A percentile compares a stretch with the other conserved stretches of the same genome.
Evolutionary conservation across 192 early-diverging fungal genomes (phyloP).

Genomic region (Backusella tuberculispora): DNA sequence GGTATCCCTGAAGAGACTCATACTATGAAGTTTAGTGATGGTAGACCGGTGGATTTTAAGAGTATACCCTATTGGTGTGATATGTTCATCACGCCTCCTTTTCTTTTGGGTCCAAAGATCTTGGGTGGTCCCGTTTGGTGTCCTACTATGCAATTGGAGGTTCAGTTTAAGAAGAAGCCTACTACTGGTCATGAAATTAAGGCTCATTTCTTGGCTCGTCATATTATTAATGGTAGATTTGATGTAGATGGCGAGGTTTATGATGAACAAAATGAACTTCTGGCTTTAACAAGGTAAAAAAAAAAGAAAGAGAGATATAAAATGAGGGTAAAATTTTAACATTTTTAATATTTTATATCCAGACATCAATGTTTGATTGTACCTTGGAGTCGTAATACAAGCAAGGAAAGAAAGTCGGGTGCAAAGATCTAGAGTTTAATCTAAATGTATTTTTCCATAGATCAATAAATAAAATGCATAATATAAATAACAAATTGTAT

Average conservation of each 20-base stretch:
- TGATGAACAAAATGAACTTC: slow-evolving; percentile 30
- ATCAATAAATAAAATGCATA: too few relatives aligned
- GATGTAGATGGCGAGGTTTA: slow-evolving; percentile 42
- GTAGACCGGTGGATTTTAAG: slow-evolving; percentile 27
- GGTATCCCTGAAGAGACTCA: slow-evolving; percentile 30
- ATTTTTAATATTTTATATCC: not conserved
- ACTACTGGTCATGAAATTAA: slow-evolving; percentile 23
- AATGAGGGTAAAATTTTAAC: not conserved
- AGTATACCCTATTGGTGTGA: slow-evolving; percentile 37
- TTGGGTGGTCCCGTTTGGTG: slow-evolving; percentile 30
- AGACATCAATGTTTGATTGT: slow-evolving; percentile 23
- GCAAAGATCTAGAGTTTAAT: not conserved
- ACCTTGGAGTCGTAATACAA: slow-evolving; percentile 21
- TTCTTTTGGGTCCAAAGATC: slow-evolving; percentile 8
- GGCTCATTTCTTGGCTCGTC: slow-evolving; percentile 26
- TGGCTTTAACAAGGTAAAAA: slow-evolving; percentile 42
- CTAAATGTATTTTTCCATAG: too few relatives aligned
- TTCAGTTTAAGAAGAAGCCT: slow-evolving; percentile 34
- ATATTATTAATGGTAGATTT: slow-evolving; percentile 41
- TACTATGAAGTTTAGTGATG: slow-evolving; percentile 23
- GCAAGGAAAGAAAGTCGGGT: not conserved
- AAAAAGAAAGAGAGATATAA: not conserved
- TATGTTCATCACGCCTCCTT: slow-evolving; percentile 35
- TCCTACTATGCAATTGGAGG: slow-evolving; percentile 43
- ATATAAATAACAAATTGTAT: too few relatives aligned